Evolutionary conservation across 306 rosid species (phyloP).

Genomic region (Vicia faba): DNA sequence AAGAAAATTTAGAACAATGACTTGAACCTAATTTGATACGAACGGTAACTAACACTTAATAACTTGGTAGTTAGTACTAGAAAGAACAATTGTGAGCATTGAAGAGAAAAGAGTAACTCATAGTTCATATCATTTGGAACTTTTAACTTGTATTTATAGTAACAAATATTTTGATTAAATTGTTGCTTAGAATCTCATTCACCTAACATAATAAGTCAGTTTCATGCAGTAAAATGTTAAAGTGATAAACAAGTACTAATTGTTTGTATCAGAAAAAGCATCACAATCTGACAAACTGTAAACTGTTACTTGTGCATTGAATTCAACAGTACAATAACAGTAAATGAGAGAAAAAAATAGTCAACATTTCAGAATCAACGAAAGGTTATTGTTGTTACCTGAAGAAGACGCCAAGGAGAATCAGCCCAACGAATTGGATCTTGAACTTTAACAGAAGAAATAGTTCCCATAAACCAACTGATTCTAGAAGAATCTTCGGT

Average conservation of each 20-base stretch:
- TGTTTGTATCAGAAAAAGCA: slow-evolving; percentile 19
- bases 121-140: background rate
- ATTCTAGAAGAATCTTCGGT: slow-evolving; percentile 94
- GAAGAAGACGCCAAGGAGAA: slow-evolving; percentile 96
- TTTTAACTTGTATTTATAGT: slow-evolving; percentile 30
- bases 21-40: too few relatives aligned
- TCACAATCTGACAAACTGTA: slow-evolving; percentile 33
- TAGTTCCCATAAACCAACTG: slow-evolving; percentile 99
- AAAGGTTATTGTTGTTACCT: slow-evolving; percentile 46
- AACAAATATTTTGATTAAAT: slow-evolving; percentile 26
- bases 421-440: slow-evolving; percentile 81
- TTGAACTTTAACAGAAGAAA: slow-evolving; percentile 67
- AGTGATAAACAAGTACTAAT: slow-evolving; percentile 20
- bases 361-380: background rate
- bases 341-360: background rate
- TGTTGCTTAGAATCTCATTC: slow-evolving; percentile 18
- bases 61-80: too few relatives aligned
- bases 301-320: slow-evolving; percentile 30
- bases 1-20: slow-evolving; percentile 26
- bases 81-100: too few relatives aligned
- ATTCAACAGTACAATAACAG: slow-evolving; percentile 2
- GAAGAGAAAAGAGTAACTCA: too few relatives aligned
- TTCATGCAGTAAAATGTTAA: slow-evolving; percentile 19
- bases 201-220: slow-evolving; percentile 31
- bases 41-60: too few relatives aligned